These are phyloP conservation scores for Ilyonectria robusta DNA, from an alignment of 2,329 filamentous ascomycete genomes.

Conservation along the genomic window DNA sequence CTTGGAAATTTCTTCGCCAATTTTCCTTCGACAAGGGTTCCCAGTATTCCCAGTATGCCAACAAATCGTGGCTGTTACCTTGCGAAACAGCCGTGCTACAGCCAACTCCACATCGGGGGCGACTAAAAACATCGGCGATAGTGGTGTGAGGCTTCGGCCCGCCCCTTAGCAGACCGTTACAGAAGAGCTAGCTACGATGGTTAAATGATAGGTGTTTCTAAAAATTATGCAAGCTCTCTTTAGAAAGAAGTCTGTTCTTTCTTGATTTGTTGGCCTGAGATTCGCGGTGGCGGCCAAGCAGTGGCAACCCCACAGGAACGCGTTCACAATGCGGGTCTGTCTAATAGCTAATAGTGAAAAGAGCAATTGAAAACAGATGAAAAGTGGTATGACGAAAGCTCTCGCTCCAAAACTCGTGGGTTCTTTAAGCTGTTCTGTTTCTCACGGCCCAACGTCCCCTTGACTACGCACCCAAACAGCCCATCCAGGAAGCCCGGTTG, in stretches of 20 bases:
- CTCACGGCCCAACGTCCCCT: too few relatives aligned
- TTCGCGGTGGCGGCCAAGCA: background rate
- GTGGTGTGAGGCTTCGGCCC: slow-evolving; percentile 13
- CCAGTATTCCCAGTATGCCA: background rate
- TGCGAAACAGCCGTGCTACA: slow-evolving; percentile 10
- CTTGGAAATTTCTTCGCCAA: slow-evolving; percentile 1
- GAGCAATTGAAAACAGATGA: too few relatives aligned
- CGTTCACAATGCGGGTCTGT: too few relatives aligned
- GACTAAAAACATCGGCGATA: slow-evolving; percentile 4
- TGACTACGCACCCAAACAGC: too few relatives aligned
- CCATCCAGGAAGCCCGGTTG: too few relatives aligned
- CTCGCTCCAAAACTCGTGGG: too few relatives aligned
- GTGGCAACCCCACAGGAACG: too few relatives aligned
- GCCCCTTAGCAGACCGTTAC: slow-evolving; percentile 3
- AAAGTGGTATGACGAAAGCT: too few relatives aligned
- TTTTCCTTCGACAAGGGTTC: slow-evolving; percentile 14
- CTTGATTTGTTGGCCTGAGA: background rate
- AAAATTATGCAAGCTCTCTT: background rate
- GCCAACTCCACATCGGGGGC: slow-evolving; percentile 7
- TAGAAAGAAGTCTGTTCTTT: too few relatives aligned
- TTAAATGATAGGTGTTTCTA: background rate
- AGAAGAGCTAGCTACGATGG: background rate
- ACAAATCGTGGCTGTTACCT: slow-evolving; percentile 2
- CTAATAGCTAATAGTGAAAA: too few relatives aligned
- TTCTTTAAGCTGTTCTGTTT: too few relatives aligned